Evolutionary conservation across 345 rosid genomes (phyloP).

Genomic region (Populus deltoides): DNA sequence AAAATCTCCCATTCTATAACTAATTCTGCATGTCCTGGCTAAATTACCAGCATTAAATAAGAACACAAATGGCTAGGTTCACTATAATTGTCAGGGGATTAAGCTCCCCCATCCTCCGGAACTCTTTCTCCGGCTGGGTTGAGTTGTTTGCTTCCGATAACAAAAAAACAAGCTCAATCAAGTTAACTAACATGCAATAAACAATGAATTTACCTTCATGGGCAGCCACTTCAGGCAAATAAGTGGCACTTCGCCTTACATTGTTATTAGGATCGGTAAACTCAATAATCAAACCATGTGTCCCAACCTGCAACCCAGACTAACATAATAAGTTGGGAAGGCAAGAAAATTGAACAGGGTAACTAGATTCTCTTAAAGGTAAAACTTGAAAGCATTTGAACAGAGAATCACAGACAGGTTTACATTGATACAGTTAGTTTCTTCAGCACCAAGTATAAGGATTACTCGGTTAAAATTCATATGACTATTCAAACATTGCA

Average conservation of each 20-base stretch:
- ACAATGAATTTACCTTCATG: conserved; percentile 63
- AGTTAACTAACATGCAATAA: neutral
- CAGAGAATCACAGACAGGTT: neutral
- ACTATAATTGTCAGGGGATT: neutral
- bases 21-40: neutral
- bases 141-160: neutral
- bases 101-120: neutral
- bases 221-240: conserved; percentile 95
- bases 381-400: neutral
- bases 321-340: neutral
- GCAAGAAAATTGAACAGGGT: neutral
- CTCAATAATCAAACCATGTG: conserved; percentile 91
- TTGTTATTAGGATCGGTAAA: conserved; percentile 69
- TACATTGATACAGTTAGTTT: neutral
- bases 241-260: conserved; percentile 78
- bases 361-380: neutral
- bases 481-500: neutral
- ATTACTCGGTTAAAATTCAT: neutral
- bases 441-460: no score
- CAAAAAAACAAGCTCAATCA: neutral
- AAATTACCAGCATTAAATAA: neutral
- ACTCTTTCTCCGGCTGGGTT: neutral
- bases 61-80: neutral
- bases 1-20: neutral
- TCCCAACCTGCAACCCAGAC: conserved; percentile 58